Base-by-base conservation (phyloP, 306 rosid species). In the Macrotyloma uniflorum region DNA sequence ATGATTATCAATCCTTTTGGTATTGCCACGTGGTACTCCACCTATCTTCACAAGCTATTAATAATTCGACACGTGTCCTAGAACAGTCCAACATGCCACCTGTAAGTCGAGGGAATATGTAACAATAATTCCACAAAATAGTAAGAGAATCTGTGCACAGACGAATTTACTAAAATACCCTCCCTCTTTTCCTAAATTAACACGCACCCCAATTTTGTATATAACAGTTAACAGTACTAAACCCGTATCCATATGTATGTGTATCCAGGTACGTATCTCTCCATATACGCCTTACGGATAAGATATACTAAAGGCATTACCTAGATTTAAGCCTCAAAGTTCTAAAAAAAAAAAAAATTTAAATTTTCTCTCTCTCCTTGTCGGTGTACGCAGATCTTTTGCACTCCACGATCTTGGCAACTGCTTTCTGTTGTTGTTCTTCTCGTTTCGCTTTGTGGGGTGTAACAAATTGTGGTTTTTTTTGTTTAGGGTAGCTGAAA, bases 331-430 rank as follows among this genome's bases (percentile, higher is more conserved):
- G 88, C 88, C 83, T 76, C 70, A 79, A 69, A 66, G 14, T 80
- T 78, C 83, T 82, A 33, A 26, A 26, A 26, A 26, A 26, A 38
- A 40, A 3, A 18, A 28, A 40, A 18, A 36, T 70, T 51, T 59
- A 59, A 28, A 51, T 11, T 47, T 5, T 18, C 47, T 73, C 53
- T 35, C 49, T 62, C 79, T 80, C 75, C 64, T 80, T 92, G 97
- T 92, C 96, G 97, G 97, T 90, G 96, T 72, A 22, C 86, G 71
- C 86, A 86, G 96, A 90, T 92, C 97, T 90, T 79, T 87, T 71
- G 74, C 77, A 77, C 71, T 69, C 38, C 40, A 82, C 87, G 73
- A 63, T 67, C 76, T 49, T 86, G 84, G 24, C 67, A 32, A 43
- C 75, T 30, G 47, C 79, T 64, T 38, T 57, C 43, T 74, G 33